Conservation (phyloP, 108 stramenopile genomes). For the Parietichytrium sp. region DNA sequence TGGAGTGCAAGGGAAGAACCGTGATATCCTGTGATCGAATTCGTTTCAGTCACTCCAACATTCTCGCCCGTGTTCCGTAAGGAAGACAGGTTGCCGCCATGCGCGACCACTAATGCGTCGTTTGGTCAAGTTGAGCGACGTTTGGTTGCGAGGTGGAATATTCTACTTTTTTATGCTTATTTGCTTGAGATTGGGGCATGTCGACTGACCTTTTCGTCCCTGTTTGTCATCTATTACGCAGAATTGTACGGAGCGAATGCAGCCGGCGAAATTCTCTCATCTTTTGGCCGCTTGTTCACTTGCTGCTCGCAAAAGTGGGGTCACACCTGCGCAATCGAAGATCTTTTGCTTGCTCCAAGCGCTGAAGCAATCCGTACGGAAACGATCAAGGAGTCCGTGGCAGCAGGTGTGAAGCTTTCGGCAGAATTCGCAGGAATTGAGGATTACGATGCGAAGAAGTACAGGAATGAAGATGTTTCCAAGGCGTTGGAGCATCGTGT, state of each 20-base stretch:
- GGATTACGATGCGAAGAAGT: conserved; percentile 81
- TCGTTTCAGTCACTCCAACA: no score
- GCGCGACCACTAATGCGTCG: no score
- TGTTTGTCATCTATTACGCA: no score
- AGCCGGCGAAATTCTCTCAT: conserved; percentile 80
- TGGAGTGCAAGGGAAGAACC: no score
- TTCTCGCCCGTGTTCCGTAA: no score
- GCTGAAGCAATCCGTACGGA: conserved; percentile 74
- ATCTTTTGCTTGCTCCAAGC: conserved; percentile 79
- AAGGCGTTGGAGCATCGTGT: conserved; percentile 36
- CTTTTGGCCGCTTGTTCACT: conserved; percentile 91
- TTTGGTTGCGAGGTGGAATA: no score
- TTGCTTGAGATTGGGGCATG: no score
- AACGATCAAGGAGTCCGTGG: neutral
- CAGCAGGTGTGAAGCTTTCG: conserved; percentile 69
- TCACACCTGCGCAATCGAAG: conserved; percentile 95
- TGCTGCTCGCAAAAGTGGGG: conserved; percentile 87
- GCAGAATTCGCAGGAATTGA: conserved; percentile 82
- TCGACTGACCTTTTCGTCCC: no score
- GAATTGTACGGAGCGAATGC: conserved; percentile 89
- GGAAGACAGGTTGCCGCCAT: no score
- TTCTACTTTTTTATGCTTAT: no score
- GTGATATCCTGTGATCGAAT: no score
- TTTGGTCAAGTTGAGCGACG: no score
- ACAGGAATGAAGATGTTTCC: conserved; percentile 62